phyloP scores from a whole-genome alignment of 2,329 filamentous ascomycete genomes.

The Trichophyton verrucosum region DNA sequence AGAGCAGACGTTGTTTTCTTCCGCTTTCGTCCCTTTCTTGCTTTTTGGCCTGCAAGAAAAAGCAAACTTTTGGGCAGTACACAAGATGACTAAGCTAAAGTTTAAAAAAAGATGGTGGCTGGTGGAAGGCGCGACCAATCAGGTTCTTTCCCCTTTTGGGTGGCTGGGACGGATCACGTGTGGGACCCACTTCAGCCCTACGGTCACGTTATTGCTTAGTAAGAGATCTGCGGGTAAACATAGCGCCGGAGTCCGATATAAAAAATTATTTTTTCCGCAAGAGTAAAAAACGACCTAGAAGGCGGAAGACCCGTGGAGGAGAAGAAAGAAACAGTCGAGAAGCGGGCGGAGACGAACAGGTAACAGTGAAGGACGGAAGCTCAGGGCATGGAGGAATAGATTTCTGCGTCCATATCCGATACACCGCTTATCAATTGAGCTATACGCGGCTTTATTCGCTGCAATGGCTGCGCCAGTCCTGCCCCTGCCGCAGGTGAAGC shows the following conservation, averaged over 20 bases:
- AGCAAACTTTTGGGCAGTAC: not conserved
- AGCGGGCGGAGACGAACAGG: too few relatives aligned
- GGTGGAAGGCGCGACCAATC: not conserved
- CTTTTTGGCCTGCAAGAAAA: not conserved
- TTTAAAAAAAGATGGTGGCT: not conserved
- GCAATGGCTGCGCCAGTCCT: conserved; percentile 76
- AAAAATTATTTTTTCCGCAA: not conserved
- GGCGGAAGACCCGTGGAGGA: not conserved
- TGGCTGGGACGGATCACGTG: not conserved
- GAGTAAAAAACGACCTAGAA: not conserved
- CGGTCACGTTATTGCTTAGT: not conserved
- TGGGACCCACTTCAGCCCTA: not conserved
- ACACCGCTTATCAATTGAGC: not conserved
- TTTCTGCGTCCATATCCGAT: not conserved
- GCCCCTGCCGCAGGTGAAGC: conserved; percentile 66
- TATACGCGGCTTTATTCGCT: not conserved
- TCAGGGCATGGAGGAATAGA: not conserved
- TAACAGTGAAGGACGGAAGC: not conserved
- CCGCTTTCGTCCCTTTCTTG: not conserved
- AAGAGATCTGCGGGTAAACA: not conserved
- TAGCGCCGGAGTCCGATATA: not conserved
- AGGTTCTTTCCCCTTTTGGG: not conserved
- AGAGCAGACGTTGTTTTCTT: not conserved
- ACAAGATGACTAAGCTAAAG: not conserved
- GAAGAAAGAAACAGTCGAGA: not conserved